phyloP scores from a whole-genome alignment of 495 filamentous ascomycete genomes.

The Penicillium cinerascens region DNA sequence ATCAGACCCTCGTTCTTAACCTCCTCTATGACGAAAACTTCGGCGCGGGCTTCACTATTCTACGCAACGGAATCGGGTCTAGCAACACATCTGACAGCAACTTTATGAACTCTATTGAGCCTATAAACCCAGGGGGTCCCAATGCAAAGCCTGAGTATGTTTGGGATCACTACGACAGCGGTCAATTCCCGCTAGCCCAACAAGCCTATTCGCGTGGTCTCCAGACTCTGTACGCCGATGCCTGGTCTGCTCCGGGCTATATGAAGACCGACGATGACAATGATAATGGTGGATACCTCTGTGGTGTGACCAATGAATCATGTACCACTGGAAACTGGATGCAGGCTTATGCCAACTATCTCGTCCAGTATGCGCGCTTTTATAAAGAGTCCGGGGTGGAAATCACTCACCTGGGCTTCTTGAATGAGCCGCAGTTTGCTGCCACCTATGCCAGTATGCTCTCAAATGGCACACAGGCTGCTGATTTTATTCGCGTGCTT shows the following conservation, averaged over 20 bases:
- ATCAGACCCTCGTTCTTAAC: constrained; percentile 3
- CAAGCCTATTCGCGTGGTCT: not conserved
- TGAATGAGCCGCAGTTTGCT: constrained; percentile 54
- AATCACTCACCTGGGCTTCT: constrained; percentile 49
- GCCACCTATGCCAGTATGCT: constrained; percentile 4
- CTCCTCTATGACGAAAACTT: not conserved
- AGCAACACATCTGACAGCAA: not conserved
- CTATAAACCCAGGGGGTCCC: not conserved
- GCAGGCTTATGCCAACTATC: constrained; percentile 52
- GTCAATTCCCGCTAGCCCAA: not conserved
- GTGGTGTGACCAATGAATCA: constrained; percentile 42
- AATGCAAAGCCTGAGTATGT: not conserved
- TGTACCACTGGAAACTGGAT: constrained; percentile 52
- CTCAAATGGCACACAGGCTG: constrained; percentile 44
- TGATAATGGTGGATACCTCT: constrained; percentile 43
- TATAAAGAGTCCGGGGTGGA: constrained; percentile 49
- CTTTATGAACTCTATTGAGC: not conserved
- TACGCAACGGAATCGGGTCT: constrained; percentile 1
- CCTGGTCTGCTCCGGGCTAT: constrained; percentile 54
- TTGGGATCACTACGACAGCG: too few species aligned
- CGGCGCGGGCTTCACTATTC: constrained; percentile 4
- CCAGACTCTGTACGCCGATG: constrained; percentile 44
- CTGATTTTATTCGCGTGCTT: constrained; percentile 47
- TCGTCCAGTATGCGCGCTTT: constrained; percentile 50
- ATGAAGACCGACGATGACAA: constrained; percentile 53